Conservation (phyloP, 2,329 filamentous ascomycete genomes). For the Colletotrichum falcatum region DNA sequence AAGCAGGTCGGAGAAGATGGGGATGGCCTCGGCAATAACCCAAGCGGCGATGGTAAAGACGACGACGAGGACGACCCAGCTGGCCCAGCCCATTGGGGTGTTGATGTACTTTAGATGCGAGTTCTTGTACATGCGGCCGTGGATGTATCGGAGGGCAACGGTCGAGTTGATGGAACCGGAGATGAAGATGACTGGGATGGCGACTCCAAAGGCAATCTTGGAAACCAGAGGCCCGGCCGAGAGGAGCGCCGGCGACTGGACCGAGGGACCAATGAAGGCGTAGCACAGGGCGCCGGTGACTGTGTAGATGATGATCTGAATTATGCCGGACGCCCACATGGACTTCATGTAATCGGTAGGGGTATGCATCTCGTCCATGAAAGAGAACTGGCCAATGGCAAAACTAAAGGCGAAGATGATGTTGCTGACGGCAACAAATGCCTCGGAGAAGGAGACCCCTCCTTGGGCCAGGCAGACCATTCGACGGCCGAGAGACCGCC, state of each 20-base stretch:
- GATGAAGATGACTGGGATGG: slow-evolving; percentile 79
- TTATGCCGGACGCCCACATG: slow-evolving; percentile 70
- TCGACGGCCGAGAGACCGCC: slow-evolving; percentile 50
- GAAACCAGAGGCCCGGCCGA: slow-evolving; percentile 69
- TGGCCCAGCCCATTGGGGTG: slow-evolving; percentile 60
- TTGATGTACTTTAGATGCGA: slow-evolving; percentile 60
- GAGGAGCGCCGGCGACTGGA: slow-evolving; percentile 75
- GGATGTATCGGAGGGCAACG: slow-evolving; percentile 59
- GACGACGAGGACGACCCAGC: slow-evolving; percentile 71
- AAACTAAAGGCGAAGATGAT: slow-evolving; percentile 78
- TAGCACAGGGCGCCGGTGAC: slow-evolving; percentile 76
- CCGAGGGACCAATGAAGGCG: slow-evolving; percentile 72
- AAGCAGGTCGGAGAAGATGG: slow-evolving; percentile 78
- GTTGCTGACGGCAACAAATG: slow-evolving; percentile 73
- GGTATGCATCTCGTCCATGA: slow-evolving; percentile 67
- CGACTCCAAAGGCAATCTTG: slow-evolving; percentile 77
- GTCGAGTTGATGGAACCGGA: slow-evolving; percentile 76
- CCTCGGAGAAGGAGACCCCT: slow-evolving; percentile 62
- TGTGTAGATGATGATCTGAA: slow-evolving; percentile 75
- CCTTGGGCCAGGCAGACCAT: slow-evolving; percentile 61
- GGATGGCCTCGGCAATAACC: slow-evolving; percentile 79
- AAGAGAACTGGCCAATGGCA: slow-evolving; percentile 63
- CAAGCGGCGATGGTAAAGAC: slow-evolving; percentile 73
- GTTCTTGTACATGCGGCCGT: slow-evolving; percentile 57
- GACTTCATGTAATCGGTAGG: slow-evolving; percentile 63